Percentiles rank a stretch among this genome's conserved stretches.
phyloP scores from a whole-genome alignment of 805 yeast species.

The Crinitomyces ghanaensis region DNA sequence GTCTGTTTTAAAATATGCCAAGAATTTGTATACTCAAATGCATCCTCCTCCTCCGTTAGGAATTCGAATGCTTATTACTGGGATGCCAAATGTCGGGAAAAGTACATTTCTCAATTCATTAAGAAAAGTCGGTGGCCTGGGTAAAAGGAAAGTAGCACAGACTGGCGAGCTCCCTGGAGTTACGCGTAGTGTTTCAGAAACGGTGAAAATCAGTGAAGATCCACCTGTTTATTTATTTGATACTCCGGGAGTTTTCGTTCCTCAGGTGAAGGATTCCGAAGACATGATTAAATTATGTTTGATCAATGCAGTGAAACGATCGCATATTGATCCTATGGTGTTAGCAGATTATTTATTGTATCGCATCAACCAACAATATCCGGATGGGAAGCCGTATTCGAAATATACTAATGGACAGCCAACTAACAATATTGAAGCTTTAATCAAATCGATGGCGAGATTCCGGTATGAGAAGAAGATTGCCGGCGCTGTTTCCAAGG shows the following conservation, averaged over 20 bases:
- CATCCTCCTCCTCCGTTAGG: conserved; percentile 78
- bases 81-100: conserved; percentile 98
- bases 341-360: conserved; percentile 79
- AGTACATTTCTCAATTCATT: conserved; percentile 73
- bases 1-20: conserved; percentile 39
- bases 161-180: conserved; percentile 90
- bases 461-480: conserved; percentile 1
- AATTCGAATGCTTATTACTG: conserved; percentile 60
- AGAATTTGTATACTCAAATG: conserved; percentile 32
- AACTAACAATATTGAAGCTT: conserved; percentile 56
- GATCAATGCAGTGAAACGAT: conserved; percentile 62
- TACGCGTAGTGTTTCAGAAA: conserved; percentile 66
- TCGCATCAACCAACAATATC: conserved; percentile 41
- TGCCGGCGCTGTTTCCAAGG: conserved; percentile 1
- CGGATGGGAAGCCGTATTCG: conserved; percentile 28
- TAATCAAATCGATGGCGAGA: conserved; percentile 27
- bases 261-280: conserved; percentile 50
- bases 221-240: conserved; percentile 69
- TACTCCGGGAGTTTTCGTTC: conserved; percentile 88
- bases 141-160: conserved; percentile 51
- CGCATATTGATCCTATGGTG: conserved; percentile 68
- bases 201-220: conserved; percentile 47
- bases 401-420: conserved; percentile 42
- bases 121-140: conserved; percentile 34
- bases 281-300: conserved; percentile 67